Base-by-base conservation (phyloP, 2,329 filamentous ascomycete genomes). In the Colletotrichum cereale region DNA sequence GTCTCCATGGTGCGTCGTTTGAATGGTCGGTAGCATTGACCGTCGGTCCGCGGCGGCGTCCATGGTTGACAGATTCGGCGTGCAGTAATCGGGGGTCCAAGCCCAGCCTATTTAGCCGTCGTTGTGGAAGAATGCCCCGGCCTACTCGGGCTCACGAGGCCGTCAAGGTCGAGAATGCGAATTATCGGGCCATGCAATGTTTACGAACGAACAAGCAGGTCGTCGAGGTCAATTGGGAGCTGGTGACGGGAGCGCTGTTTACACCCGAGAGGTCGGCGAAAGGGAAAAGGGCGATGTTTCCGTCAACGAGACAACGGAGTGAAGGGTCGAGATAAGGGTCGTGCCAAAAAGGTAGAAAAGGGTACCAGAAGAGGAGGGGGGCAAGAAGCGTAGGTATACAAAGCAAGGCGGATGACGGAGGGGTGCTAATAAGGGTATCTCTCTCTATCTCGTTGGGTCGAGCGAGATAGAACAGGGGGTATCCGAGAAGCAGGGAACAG, bases 131-230 rank as follows among this genome's bases (percentile, higher is more conserved):
- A 31, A 1, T 40, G 31, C 24, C 68, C 67, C 71, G 60, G 69
- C 69, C 50, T 71, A 56, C 34, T 52, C 67, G 62, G 42, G 68
- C 70, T 57, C 61, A 67, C 58, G 56, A 64, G 57, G 71, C 66
- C 58, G 66, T 73, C 52, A 73, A 73, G 72, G 71, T 63, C 72
- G 61, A 73, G 71, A 65, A 57, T 52, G 48, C 53, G 48, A 31
- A 47, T 64, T 70, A 70, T 73, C 62, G 65, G 71, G 71, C 73
- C 73, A 74, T 74, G 66, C 24, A 69, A 72, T 40, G 58, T 38
- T 53, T 29, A 48, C 31, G 7, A 50, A 55, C 26, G 5, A 47
- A 38, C 26, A 53, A 18, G 58, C 53, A 38, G 40, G 47, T 61
- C 60, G 69, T 72, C 58, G 66, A 58, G 40, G 34, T 60, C 61